Conservation (phyloP, 1,139 yeast species). For the Meyerozyma elateridarum region DNA sequence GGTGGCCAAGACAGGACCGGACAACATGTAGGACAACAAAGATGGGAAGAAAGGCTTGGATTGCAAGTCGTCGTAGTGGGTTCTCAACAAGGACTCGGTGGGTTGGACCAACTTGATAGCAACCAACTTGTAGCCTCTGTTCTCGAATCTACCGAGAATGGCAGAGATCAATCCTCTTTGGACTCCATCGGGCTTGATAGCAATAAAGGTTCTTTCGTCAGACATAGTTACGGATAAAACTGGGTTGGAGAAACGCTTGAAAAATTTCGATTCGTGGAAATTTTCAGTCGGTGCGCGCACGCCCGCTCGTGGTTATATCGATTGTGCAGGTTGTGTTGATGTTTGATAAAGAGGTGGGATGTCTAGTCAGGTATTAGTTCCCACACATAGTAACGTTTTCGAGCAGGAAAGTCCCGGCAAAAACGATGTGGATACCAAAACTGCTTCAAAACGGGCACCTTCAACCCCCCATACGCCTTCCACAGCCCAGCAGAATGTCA, state of each 20-base stretch:
- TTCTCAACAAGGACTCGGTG: conserved; percentile 79
- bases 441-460: neutral
- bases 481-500: conserved; percentile 7
- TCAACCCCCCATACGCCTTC: conserved; percentile 2
- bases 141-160: conserved; percentile 90
- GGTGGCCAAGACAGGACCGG: conserved; percentile 98
- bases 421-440: neutral
- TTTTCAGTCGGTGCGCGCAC: neutral
- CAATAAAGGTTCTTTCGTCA: conserved; percentile 96
- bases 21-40: conserved; percentile 90
- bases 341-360: no score
- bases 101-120: conserved; percentile 91
- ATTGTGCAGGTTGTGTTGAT: neutral
- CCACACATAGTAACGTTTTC: neutral
- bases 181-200: conserved; percentile 99
- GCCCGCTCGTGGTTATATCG: neutral
- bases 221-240: conserved; percentile 26
- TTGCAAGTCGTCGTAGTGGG: conserved; percentile 94
- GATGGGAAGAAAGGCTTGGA: conserved; percentile 97
- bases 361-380: neutral
- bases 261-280: neutral
- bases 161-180: conserved; percentile 95
- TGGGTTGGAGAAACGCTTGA: neutral
- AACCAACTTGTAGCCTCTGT: conserved; percentile 96
- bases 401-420: conserved; percentile 1